A percentile compares a stretch with the other conserved stretches of the same genome.
Conservation (phyloP, 73 alveolate genomes). For the Stentor coeruleus region DNA sequence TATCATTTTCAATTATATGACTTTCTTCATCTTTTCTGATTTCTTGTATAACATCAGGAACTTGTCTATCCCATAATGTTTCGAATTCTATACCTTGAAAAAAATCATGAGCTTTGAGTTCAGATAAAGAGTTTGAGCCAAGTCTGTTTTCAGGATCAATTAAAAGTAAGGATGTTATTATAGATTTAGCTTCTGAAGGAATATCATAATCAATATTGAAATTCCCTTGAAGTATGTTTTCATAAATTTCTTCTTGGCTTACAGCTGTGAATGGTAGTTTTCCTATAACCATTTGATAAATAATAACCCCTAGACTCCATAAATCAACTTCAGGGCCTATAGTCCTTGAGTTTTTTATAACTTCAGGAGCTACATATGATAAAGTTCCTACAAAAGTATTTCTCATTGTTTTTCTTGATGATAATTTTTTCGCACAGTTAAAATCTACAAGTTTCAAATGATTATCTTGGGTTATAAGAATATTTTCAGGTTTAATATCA, state of each 20-base stretch:
- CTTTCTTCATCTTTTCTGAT: too few species aligned
- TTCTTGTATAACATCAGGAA: too few species aligned
- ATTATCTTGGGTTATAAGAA: not conserved
- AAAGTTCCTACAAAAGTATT: constrained; percentile 12
- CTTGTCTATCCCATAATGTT: too few species aligned
- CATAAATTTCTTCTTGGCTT: constrained; percentile 33
- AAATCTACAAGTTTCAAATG: not conserved
- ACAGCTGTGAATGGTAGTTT: constrained; percentile 45
- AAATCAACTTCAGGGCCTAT: not conserved
- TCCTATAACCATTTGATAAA: too few species aligned
- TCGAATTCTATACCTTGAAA: not conserved
- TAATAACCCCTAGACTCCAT: not conserved
- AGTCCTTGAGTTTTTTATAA: not conserved
- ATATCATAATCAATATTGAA: constrained; percentile 27
- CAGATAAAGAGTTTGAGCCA: constrained; percentile 6
- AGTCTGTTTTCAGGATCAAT: constrained; percentile 32
- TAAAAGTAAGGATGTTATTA: constrained; percentile 28
- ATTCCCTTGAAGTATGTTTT: constrained; percentile 26
- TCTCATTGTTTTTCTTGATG: too few species aligned
- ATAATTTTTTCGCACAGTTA: not conserved
- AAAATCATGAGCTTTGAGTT: not conserved
- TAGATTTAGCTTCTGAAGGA: constrained; percentile 17
- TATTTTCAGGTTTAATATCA: constrained; percentile 1
- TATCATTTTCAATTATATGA: too few species aligned
- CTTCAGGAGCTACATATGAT: constrained; percentile 12